Conservation (phyloP, 169 alveolate species). For the Cryptosporidium muris region DNA sequence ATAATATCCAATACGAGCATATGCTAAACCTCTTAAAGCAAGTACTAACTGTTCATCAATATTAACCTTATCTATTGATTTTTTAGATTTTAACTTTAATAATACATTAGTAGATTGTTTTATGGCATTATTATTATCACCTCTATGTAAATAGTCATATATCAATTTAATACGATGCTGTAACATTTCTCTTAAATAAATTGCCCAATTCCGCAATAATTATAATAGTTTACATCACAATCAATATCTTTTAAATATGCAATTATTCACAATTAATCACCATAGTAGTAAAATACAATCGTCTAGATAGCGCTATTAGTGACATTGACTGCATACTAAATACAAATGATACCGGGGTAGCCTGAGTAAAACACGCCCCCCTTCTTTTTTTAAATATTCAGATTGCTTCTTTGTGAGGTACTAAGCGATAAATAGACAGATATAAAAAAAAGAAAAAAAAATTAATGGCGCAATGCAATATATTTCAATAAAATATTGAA, state of each 20-base stretch:
- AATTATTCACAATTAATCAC: too few species aligned
- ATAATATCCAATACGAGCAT: slow-evolving; percentile 19
- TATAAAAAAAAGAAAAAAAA: not conserved
- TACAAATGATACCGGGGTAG: too few species aligned
- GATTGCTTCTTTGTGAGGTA: too few species aligned
- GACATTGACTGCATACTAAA: too few species aligned
- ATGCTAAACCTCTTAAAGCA: slow-evolving; percentile 33
- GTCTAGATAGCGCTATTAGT: too few species aligned
- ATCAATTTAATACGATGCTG: slow-evolving; percentile 28
- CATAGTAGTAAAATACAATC: too few species aligned
- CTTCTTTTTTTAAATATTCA: too few species aligned
- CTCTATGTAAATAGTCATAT: slow-evolving; percentile 47
- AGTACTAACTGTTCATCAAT: not conserved
- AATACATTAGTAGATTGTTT: slow-evolving; percentile 28
- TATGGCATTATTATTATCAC: slow-evolving; percentile 13
- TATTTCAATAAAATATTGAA: not conserved
- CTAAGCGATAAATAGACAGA: not conserved
- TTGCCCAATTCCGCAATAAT: not conserved
- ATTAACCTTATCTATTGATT: not conserved
- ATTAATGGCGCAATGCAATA: not conserved
- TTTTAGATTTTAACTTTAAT: slow-evolving; percentile 13
- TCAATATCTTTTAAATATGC: too few species aligned
- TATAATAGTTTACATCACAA: too few species aligned
- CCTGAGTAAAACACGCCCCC: too few species aligned
- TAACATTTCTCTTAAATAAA: not conserved